Evolutionary conservation across 441 rosid genomes (phyloP).

Genomic region (Arabidopsis lyrata): DNA sequence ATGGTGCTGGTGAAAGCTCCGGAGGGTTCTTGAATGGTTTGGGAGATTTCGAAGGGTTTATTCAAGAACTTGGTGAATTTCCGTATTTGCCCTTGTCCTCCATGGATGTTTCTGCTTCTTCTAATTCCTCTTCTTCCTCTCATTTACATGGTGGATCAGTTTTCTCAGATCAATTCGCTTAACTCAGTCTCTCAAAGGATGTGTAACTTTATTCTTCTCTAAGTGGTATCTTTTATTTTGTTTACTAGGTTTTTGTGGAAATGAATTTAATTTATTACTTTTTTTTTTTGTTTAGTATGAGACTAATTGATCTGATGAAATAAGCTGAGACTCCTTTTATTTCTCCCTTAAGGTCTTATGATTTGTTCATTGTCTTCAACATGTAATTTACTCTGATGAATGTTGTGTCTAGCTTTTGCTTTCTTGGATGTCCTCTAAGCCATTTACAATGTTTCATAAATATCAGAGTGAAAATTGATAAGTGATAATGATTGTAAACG

Average conservation of each 20-base stretch:
- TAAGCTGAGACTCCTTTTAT: background rate
- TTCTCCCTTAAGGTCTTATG: background rate
- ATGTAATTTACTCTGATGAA: background rate
- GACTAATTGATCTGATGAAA: conserved; percentile 2
- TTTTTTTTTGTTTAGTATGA: conserved; percentile 7
- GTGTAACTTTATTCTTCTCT: background rate
- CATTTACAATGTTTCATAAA: no score
- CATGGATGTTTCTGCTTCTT: conserved; percentile 50
- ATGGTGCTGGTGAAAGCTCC: conserved; percentile 41
- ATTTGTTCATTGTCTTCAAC: conserved; percentile 17
- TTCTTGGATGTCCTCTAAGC: background rate
- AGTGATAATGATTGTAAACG: background rate
- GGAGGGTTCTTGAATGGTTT: conserved; percentile 63
- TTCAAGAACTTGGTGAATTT: conserved; percentile 73
- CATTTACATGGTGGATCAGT: conserved; percentile 37
- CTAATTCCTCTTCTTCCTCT: conserved; percentile 43
- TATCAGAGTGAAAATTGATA: background rate
- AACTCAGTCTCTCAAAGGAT: conserved; percentile 15
- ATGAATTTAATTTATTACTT: conserved; percentile 7
- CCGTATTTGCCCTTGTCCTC: conserved; percentile 51
- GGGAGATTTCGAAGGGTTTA: conserved; percentile 73
- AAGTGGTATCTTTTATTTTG: conserved; percentile 20
- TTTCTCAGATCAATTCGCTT: conserved; percentile 43
- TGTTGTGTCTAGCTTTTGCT: background rate
- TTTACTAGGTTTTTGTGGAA: conserved; percentile 36